A percentile compares a stretch with the other conserved stretches of the same genome.
phyloP scores from a whole-genome alignment of 2,329 filamentous ascomycete genomes.

The Raffaelea arxii region DNA sequence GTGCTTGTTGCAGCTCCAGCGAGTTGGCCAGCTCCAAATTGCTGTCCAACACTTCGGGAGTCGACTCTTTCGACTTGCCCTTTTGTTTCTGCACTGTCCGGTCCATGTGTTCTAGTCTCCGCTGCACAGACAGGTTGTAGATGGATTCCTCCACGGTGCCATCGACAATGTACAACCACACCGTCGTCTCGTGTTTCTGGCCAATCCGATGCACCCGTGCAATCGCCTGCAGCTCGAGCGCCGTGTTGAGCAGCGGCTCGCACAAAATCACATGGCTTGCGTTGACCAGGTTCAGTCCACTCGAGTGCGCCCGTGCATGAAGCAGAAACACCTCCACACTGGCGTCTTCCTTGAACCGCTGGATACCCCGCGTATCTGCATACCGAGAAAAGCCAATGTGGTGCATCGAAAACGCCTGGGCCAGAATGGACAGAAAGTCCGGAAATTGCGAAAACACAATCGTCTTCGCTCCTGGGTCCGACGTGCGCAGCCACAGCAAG shows the following conservation, averaged over 20 bases:
- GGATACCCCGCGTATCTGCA: constrained; percentile 57
- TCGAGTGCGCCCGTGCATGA: constrained; percentile 80
- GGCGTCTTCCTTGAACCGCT: constrained; percentile 67
- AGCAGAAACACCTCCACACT: constrained; percentile 73
- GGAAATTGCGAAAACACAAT: constrained; percentile 91
- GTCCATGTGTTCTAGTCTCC: constrained; percentile 69
- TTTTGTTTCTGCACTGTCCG: constrained; percentile 28
- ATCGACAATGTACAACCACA: constrained; percentile 90
- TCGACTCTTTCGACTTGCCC: constrained; percentile 23
- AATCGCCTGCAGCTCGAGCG: constrained; percentile 89
- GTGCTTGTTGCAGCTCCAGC: constrained; percentile 66
- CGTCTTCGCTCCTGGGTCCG: constrained; percentile 79
- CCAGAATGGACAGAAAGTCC: constrained; percentile 68
- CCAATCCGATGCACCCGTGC: constrained; percentile 92
- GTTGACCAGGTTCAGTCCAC: constrained; percentile 83
- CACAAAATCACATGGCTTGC: constrained; percentile 92
- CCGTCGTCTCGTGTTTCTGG: constrained; percentile 76
- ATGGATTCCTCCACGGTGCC: constrained; percentile 89
- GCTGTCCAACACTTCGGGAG: constrained; percentile 43
- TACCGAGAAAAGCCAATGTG: constrained; percentile 67
- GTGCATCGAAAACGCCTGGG: constrained; percentile 58
- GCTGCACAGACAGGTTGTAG: constrained; percentile 72
- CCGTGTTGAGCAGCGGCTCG: constrained; percentile 87
- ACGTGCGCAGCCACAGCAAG: constrained; percentile 71
- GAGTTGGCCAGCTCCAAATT: constrained; percentile 77